Conservation (phyloP, 495 filamentous ascomycete species). For the Cercophora samala region DNA sequence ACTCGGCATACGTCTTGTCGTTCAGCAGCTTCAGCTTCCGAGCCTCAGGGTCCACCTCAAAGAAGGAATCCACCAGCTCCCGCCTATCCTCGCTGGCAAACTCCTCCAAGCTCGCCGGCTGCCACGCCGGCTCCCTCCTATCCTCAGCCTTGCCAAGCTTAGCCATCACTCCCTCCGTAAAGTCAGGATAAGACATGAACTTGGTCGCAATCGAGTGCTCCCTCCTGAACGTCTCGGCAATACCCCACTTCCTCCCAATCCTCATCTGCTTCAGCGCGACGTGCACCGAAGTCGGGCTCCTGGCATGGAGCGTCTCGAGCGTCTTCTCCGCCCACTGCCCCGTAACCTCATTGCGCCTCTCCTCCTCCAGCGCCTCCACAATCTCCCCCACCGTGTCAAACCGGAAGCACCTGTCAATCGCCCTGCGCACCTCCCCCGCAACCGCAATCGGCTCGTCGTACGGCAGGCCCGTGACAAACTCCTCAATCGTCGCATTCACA, state of each 20-base stretch:
- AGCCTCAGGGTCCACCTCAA: conserved; percentile 30
- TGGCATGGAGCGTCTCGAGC: conserved; percentile 61
- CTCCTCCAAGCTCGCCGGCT: conserved; percentile 64
- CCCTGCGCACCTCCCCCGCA: conserved; percentile 60
- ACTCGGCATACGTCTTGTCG: conserved; percentile 54
- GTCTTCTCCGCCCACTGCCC: conserved; percentile 73
- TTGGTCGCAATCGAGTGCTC: conserved; percentile 74
- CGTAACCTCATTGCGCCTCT: conserved; percentile 40
- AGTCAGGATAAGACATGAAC: conserved; percentile 88
- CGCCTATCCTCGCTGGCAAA: conserved; percentile 41
- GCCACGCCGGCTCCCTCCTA: conserved; percentile 63
- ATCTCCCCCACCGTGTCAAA: conserved; percentile 66
- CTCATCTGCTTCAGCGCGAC: conserved; percentile 81
- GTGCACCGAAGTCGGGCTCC: conserved; percentile 79
- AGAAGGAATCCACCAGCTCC: conserved; percentile 61
- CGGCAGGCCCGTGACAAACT: conserved; percentile 81
- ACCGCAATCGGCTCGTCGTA: conserved; percentile 62
- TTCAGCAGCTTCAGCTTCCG: conserved; percentile 52
- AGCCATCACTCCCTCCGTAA: conserved; percentile 78
- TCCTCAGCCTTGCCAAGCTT: conserved; percentile 61
- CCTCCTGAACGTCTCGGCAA: conserved; percentile 74
- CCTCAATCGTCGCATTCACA: conserved; percentile 85
- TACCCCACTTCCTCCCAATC: conserved; percentile 68
- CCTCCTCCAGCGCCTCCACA: conserved; percentile 60
- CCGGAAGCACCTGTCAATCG: conserved; percentile 82